phyloP scores from a whole-genome alignment of 140 eudicot species.

The Ambrosia hybrid region DNA sequence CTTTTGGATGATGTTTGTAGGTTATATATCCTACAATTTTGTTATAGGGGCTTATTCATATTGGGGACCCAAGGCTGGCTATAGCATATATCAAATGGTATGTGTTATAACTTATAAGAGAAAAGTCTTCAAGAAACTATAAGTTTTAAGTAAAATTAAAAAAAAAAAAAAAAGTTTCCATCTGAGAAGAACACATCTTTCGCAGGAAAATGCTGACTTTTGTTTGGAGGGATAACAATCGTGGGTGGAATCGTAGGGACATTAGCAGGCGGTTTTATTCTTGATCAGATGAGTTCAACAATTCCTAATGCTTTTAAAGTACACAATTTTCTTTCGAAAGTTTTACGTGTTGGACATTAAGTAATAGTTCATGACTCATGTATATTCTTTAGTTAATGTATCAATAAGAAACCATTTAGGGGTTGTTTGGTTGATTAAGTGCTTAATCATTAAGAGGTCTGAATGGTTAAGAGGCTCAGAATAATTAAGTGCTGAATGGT shows the following conservation, averaged over 20 bases:
- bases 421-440: no score
- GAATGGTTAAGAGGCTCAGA: no score
- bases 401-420: no score
- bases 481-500: no score
- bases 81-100: constrained; percentile 85
- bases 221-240: constrained; percentile 85
- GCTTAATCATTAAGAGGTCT: no score
- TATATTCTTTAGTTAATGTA: no score
- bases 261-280: constrained; percentile 68
- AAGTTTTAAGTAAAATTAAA: no score
- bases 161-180: background rate
- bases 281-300: constrained; percentile 70
- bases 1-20: constrained; percentile 47
- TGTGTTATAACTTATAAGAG: background rate
- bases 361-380: no score
- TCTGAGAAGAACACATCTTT: constrained; percentile 2
- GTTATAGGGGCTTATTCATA: constrained; percentile 96
- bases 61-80: constrained; percentile 99
- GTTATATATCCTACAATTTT: constrained; percentile 87
- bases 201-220: constrained; percentile 70
- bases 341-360: background rate
- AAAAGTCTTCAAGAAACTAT: no score
- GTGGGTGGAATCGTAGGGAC: constrained; percentile 85
- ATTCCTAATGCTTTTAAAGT: constrained; percentile 94
- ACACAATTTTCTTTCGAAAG: constrained; percentile 1